Evolutionary conservation across 2,329 filamentous ascomycete genomes (phyloP).

Genomic region (Xylariaceae sp.): DNA sequence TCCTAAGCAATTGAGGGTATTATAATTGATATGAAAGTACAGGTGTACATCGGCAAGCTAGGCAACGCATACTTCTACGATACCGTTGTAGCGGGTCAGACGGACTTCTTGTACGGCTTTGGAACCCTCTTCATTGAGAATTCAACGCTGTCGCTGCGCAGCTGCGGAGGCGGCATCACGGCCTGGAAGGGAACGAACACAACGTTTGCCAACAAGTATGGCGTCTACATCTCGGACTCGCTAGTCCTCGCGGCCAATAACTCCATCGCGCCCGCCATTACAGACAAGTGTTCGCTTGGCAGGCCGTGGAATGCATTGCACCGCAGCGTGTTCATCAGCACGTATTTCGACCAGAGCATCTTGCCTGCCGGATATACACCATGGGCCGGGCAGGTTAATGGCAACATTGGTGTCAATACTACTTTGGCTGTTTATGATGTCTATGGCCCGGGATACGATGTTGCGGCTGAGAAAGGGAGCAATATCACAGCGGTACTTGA

Average conservation of each 20-base stretch:
- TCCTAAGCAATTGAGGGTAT: not conserved
- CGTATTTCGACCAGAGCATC: conserved; percentile 62
- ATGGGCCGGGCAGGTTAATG: conserved; percentile 48
- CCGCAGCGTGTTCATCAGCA: conserved; percentile 62
- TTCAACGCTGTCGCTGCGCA: conserved; percentile 60
- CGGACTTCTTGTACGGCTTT: conserved; percentile 73
- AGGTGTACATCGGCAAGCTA: conserved; percentile 70
- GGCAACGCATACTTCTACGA: conserved; percentile 70
- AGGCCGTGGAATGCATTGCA: conserved; percentile 68
- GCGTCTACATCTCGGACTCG: conserved; percentile 67
- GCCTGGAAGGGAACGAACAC: conserved; percentile 74
- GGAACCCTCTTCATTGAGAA: conserved; percentile 67
- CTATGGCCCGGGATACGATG: conserved; percentile 32
- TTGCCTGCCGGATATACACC: conserved; percentile 60
- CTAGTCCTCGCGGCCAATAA: conserved; percentile 61
- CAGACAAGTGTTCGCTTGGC: conserved; percentile 62
- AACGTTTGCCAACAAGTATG: conserved; percentile 70
- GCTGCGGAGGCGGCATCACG: conserved; percentile 70
- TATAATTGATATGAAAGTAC: not conserved
- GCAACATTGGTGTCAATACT: conserved; percentile 28
- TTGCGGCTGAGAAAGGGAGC: conserved; percentile 27
- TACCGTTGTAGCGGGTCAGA: conserved; percentile 67
- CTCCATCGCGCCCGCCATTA: conserved; percentile 45
- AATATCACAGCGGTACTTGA: conserved; percentile 30
- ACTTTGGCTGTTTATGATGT: conserved; percentile 33